Base-by-base conservation (phyloP, 139 green algal species). In the Chlamydomonas sphaeroides region DNA sequence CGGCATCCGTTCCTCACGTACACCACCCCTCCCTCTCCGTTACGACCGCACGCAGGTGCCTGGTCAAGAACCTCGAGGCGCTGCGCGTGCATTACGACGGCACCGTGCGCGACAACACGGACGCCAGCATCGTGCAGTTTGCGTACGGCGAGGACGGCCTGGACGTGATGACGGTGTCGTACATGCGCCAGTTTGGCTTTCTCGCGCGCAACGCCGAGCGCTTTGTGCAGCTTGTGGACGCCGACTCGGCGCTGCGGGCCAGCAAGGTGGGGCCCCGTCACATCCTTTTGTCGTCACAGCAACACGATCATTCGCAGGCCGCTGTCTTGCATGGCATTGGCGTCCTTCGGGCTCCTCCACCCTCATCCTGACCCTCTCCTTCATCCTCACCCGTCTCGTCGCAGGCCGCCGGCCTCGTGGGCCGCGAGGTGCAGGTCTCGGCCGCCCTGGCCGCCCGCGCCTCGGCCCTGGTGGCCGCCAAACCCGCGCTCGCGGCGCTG, bases 21-120 rank as follows among this genome's bases (percentile, higher is more conserved):
- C n/a, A n/a, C n/a, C n/a, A n/a, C n/a, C n/a, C n/a, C n/a, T n/a
- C n/a, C n/a, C n/a, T n/a, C n/a, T n/a, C n/a, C n/a, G n/a, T n/a
- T n/a, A n/a, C n/a, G n/a, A n/a, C n/a, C n/a, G n/a, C n/a, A n/a
- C 92, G 94, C 88, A 89, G 93, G 59, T 98, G 95, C 56, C 77
- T 93, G 70, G 90, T 99, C 17, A 99, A 99, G 88, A 98, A 98
- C 89, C 87, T 99, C 35, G 97, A 99, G 90, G 74, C 90, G 18
- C 89, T 99, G 62, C 85, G 89, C 0, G 92, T 99, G 65, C 86
- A 91, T 59, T 98, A 98, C 84, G 96, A 98, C 84, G 75, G 85
- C 81, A 98, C 92, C 17, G 97, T 99, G 63, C 89, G 97, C 1
- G 96, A 98, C 85, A 93, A 97, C 73, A 90, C 78, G 63, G 97